phyloP scores from a whole-genome alignment of 2,329 filamentous ascomycete genomes.

The Lachnum nothofagi region DNA sequence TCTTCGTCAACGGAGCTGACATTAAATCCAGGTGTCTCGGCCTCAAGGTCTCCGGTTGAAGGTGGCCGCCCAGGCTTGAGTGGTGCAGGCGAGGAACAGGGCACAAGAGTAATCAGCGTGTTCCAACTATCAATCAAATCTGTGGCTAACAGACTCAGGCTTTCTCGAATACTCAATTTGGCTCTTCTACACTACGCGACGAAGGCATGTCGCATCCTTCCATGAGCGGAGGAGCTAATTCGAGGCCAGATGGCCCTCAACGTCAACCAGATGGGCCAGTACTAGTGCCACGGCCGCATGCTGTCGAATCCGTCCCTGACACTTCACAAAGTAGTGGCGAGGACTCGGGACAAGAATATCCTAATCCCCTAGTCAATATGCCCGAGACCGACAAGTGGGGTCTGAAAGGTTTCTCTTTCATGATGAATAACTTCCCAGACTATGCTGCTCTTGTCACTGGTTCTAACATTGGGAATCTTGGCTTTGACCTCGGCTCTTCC shows the following conservation, averaged over 20 bases:
- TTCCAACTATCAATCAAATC: slow-evolving; percentile 1
- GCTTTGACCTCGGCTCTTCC: slow-evolving; percentile 52
- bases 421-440: slow-evolving; percentile 59
- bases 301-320: slow-evolving; percentile 17
- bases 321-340: slow-evolving; percentile 25
- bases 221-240: slow-evolving; percentile 16
- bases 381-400: slow-evolving; percentile 60
- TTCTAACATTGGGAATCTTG: slow-evolving; percentile 52
- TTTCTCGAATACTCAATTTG: slow-evolving; percentile 25
- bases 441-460: slow-evolving; percentile 58
- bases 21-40: slow-evolving; percentile 21
- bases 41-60: slow-evolving; percentile 28
- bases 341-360: slow-evolving; percentile 35
- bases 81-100: slow-evolving; percentile 20
- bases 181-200: slow-evolving; percentile 21
- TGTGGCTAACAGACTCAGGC: slow-evolving; percentile 9
- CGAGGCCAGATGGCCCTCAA: slow-evolving; percentile 20
- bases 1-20: slow-evolving; percentile 3
- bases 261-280: slow-evolving; percentile 16
- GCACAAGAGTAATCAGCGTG: slow-evolving; percentile 17
- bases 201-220: slow-evolving; percentile 19
- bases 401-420: slow-evolving; percentile 54
- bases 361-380: slow-evolving; percentile 59
- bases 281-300: slow-evolving; percentile 23
- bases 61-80: slow-evolving; percentile 20